Base-by-base conservation (phyloP, 257 asterid genomes). In the Nicotiana knightiana region DNA sequence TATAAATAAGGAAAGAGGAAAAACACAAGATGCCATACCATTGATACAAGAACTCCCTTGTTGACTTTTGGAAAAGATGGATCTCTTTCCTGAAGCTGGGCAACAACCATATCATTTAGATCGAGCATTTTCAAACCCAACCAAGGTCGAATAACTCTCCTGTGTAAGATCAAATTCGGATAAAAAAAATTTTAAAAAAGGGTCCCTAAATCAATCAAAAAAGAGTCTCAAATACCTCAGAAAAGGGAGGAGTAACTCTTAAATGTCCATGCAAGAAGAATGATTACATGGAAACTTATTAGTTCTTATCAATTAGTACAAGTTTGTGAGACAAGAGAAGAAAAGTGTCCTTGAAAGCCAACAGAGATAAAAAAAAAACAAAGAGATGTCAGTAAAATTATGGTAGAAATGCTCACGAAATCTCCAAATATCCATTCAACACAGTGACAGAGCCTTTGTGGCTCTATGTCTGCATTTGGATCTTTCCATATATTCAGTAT, bases 71-170 rank as follows among this genome's bases (percentile, higher is more conserved):
- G 92, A 85, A 95, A 90, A 43, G 92, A 84, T 53, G 94, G 84
- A 85, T 88, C 89, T 88, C 82, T 89, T 86, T 95, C 97, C 90
- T 92, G 92, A 64, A 95, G 93, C 86, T 90, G 95, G 24, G 95
- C 93, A 81, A 87, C 83, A 81, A 95, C 87, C 93, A 90, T 89
- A 81, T 91, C 93, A 85, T 92, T 95, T 81, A 95, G 97, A 89
- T 92, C 97, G 87, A 93, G 85, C 98, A 93, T 93, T 90, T 91
- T 93, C 81, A 95, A 68, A 59, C 99, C 99, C 83, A 93, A 91
- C 99, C 99, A 95, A 39, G 99, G 97, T 53, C 99, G 92, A 80
- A 95, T 95, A 87, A 95, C 98, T 86, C 97, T 92, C 91, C 99
- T 95, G 91, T 84, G 89, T 62, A 81, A 81, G 79, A 83, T 10